Evolutionary conservation across 148 eudicot genomes (phyloP), one percentile per base, ranked within the genome.

Genomic region (Rhododendron simsii): DNA sequence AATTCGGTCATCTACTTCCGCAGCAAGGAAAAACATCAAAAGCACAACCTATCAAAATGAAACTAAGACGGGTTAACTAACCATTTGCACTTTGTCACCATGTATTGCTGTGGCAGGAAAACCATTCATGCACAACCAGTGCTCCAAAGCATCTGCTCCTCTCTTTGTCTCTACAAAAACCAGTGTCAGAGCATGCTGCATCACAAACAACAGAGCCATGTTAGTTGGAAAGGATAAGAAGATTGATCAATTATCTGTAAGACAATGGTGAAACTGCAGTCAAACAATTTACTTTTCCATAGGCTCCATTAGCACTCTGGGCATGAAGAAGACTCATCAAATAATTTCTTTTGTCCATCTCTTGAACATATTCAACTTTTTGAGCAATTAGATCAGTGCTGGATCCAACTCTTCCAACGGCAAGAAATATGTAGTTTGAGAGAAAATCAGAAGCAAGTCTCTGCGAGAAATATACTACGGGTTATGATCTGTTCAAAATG

Each of bases 361-460:
- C 99, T 53, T 87, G 78, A 59, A 96, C 98, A 85, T 85, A 88
- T 86, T 93, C 93, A 28, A 96, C 95, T 78, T 85, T 92, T 81
- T 96, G 99, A 61, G 89, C 87, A 71, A 96, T 96, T 65, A 96
- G 87, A 86, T 93, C 93, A 16, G 98, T 94, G 90, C 99, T 95
- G 67, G 99, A 96, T 61, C 99, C 99, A 88, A 96, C 99, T 89
- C 90, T 92, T 83, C 99, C 99, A 83, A 93, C 96, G 85, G 96
- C 87, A 10, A 96, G 90, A 87, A 95, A 95, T 85, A 94, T 89
- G 87, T 92, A 96, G 88, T 94, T 90, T 26, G 93, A 88, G 35
- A 94, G 95, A 87, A 94, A 95, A 88, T 94, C 98, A 33, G 96
- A 87, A 18, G 95, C 96, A 61, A 96, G 96, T 82, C 89, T 92